Base-by-base conservation (phyloP, 768 basidiomycete species). In the Chalciporus pseudorubinellus region DNA sequence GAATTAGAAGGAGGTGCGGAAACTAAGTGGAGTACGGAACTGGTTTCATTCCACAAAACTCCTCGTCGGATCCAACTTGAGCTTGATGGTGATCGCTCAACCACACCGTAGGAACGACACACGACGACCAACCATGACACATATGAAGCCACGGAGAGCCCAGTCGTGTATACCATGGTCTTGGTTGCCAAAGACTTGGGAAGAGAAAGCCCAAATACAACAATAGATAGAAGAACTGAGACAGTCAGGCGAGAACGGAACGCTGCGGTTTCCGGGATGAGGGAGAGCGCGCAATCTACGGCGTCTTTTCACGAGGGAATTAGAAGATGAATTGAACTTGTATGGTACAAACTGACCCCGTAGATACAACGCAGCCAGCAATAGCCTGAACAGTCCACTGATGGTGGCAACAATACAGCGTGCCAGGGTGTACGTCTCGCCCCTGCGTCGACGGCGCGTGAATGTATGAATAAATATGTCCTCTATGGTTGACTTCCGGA, bases 381-480 rank as follows among this genome's bases (percentile, higher is more conserved):
- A 61, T 16, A 86, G 60, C 53, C 76, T 75, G 55, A 82, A 68
- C 12, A 61, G 48, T 18, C 74, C 78, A 5, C 76, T 79, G 38
- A 74, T 65, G 31, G 70, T 55, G 52, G 78, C 74, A n/a, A 80
- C 71, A 4, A 74, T 39, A 29, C 59, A 65, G 42, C 83, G 72
- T 18, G 86, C 67, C 31, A 73, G 51, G 36, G 64, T 56, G 44
- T 84, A 67, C 50, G 65, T 72, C 22, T 69, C 65, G 61, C 81
- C 79, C 61, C 76, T 79, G n/a, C 77, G 77, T 58, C 72, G 71
- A 40, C 70, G 78, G 48, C 77, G 74, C 16, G 83, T 80, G 62
- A 88, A 80, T 1, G 80, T 73, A 56, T 85, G 78, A 16, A 84
- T 59, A 45, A 89, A 62, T 38, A 89, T 72, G 53, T 88, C 87